Conservation (phyloP, 805 yeast genomes). For the Kodamaea leandrae region DNA sequence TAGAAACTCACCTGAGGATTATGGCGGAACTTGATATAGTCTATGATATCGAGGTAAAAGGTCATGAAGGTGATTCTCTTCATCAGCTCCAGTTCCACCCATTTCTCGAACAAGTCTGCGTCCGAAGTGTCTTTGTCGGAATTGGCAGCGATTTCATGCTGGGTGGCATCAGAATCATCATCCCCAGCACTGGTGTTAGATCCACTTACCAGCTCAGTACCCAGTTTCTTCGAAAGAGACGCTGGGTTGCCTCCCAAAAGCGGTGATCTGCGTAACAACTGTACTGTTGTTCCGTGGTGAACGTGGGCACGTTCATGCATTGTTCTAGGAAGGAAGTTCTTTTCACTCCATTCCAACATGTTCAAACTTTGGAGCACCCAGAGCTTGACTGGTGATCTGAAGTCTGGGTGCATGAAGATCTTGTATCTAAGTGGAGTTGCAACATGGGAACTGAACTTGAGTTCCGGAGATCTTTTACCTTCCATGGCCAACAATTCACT, state of each 20-base stretch:
- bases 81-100: slow-evolving; percentile 80
- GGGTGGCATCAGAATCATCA: slow-evolving; percentile 27
- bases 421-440: slow-evolving; percentile 64
- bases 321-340: slow-evolving; percentile 62
- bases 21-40: slow-evolving; percentile 78
- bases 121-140: slow-evolving; percentile 24
- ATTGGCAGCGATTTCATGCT: slow-evolving; percentile 12
- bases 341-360: slow-evolving; percentile 76
- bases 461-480: slow-evolving; percentile 29
- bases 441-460: slow-evolving; percentile 44
- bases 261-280: slow-evolving; percentile 71
- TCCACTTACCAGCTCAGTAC: slow-evolving; percentile 20
- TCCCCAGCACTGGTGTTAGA: slow-evolving; percentile 33
- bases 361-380: slow-evolving; percentile 77
- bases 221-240: slow-evolving; percentile 22
- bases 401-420: slow-evolving; percentile 67
- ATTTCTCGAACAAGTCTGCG: slow-evolving; percentile 47
- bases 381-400: slow-evolving; percentile 70
- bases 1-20: slow-evolving; percentile 44
- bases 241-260: slow-evolving; percentile 70
- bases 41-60: slow-evolving; percentile 75
- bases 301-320: slow-evolving; percentile 81
- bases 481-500: slow-evolving; percentile 17
- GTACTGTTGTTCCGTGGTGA: slow-evolving; percentile 86
- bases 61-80: slow-evolving; percentile 80